Evolutionary conservation across 108 stramenopile genomes (phyloP).

Genomic region (Conticribra weissflogii): DNA sequence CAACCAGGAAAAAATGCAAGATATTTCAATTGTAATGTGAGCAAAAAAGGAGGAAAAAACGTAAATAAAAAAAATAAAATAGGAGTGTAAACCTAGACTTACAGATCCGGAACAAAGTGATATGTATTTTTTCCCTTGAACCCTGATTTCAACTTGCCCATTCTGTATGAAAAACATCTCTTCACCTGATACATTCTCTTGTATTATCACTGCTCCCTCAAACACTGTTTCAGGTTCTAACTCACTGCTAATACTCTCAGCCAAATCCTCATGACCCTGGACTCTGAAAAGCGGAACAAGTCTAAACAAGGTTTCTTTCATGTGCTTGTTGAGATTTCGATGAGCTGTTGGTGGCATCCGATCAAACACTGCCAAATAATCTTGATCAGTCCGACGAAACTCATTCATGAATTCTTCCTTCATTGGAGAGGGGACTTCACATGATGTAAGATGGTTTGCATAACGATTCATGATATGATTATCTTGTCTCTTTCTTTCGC

Average conservation of each 20-base stretch:
- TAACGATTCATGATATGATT: too few relatives aligned
- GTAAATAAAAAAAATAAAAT: too few relatives aligned
- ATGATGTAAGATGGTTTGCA: too few relatives aligned
- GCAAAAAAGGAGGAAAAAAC: neutral
- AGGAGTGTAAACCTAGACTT: slow-evolving; percentile 5
- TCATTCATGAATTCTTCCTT: too few relatives aligned
- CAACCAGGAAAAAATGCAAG: neutral
- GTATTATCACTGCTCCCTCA: slow-evolving; percentile 55
- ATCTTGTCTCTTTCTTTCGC: too few relatives aligned
- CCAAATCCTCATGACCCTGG: slow-evolving; percentile 44
- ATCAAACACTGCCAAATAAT: slow-evolving; percentile 53
- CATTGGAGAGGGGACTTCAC: too few relatives aligned
- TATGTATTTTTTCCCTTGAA: slow-evolving; percentile 33
- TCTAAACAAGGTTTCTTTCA: slow-evolving; percentile 50
- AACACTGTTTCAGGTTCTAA: slow-evolving; percentile 61
- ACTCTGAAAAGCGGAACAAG: slow-evolving; percentile 60
- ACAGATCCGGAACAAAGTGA: slow-evolving; percentile 64
- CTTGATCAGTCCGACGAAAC: too few relatives aligned
- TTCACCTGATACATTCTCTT: slow-evolving; percentile 58
- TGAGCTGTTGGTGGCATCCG: slow-evolving; percentile 57
- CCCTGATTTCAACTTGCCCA: slow-evolving; percentile 57
- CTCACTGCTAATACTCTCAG: slow-evolving; percentile 47
- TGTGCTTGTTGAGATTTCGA: slow-evolving; percentile 57
- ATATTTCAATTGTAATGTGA: neutral
- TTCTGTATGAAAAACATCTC: slow-evolving; percentile 63